A percentile compares a stretch with the other conserved stretches of the same genome.
These are phyloP conservation scores for Spizellomyces punctatus DNA, from an alignment of 192 early-diverging fungal species.

Conservation along the genomic window DNA sequence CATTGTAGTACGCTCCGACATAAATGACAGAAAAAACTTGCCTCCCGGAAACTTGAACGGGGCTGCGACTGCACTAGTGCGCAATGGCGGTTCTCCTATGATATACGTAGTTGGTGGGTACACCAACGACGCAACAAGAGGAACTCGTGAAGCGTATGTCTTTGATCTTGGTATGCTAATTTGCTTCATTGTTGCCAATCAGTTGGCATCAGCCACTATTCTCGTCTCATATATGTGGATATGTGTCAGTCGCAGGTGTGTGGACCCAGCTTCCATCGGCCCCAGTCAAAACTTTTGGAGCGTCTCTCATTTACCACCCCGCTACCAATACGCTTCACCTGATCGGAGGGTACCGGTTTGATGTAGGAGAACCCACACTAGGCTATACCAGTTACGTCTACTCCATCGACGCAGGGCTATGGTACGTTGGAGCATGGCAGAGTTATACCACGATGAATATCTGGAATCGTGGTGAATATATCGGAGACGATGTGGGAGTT, in stretches of 20 bases:
- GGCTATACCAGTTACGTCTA: constrained; percentile 21
- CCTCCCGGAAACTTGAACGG: no score
- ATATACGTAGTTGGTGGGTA: constrained; percentile 28
- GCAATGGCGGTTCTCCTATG: no score
- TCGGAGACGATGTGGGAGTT: constrained; percentile 16
- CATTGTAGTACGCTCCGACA: no score
- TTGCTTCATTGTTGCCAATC: no score
- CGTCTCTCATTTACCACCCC: constrained; percentile 28
- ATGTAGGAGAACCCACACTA: not conserved
- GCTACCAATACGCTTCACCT: constrained; percentile 38
- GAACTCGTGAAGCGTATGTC: no score
- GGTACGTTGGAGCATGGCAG: constrained; percentile 38
- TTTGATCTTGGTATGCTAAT: no score
- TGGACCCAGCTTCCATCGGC: no score
- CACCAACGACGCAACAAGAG: not conserved
- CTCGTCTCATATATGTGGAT: no score
- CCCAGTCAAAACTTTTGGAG: constrained; percentile 9
- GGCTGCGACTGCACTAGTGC: no score
- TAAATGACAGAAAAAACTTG: no score
- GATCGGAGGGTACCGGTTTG: constrained; percentile 33
- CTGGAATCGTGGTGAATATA: constrained; percentile 4
- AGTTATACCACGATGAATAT: not conserved
- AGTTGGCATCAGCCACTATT: no score
- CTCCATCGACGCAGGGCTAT: constrained; percentile 37
- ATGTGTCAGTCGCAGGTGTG: not conserved